Evolutionary conservation across 148 eudicot species (phyloP).

Genomic region (Rhododendron williamsianum): DNA sequence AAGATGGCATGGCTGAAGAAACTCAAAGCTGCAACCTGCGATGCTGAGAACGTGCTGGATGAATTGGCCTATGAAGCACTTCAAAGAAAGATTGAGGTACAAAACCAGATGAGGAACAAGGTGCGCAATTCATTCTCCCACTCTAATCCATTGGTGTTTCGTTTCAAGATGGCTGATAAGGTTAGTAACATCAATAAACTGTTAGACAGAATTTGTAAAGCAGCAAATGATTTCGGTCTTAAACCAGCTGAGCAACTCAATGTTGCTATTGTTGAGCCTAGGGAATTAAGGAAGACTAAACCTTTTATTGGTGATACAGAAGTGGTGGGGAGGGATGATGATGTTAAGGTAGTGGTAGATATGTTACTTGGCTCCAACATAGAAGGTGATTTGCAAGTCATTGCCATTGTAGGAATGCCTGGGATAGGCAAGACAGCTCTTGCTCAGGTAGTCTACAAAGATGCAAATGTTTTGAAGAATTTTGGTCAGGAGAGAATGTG

Average conservation of each 20-base stretch:
- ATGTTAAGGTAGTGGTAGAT: neutral
- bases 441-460: neutral
- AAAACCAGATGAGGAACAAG: too few relatives aligned
- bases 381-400: neutral
- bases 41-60: neutral
- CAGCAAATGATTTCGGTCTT: too few relatives aligned
- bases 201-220: too few relatives aligned
- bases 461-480: neutral
- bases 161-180: too few relatives aligned
- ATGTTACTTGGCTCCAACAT: neutral
- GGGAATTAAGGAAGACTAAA: neutral
- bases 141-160: too few relatives aligned
- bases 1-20: neutral
- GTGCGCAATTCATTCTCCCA: too few relatives aligned
- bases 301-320: neutral
- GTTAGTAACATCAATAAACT: too few relatives aligned
- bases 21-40: neutral
- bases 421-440: too few relatives aligned
- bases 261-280: too few relatives aligned
- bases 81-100: neutral
- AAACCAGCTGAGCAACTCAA: too few relatives aligned
- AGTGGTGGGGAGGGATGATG: conserved; percentile 8
- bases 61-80: neutral
- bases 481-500: neutral
- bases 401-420: neutral